Evolutionary conservation across 2,329 filamentous ascomycete species (phyloP), one percentile per base, ranked within the genome.

Genomic region (Neonectria ditissima): DNA sequence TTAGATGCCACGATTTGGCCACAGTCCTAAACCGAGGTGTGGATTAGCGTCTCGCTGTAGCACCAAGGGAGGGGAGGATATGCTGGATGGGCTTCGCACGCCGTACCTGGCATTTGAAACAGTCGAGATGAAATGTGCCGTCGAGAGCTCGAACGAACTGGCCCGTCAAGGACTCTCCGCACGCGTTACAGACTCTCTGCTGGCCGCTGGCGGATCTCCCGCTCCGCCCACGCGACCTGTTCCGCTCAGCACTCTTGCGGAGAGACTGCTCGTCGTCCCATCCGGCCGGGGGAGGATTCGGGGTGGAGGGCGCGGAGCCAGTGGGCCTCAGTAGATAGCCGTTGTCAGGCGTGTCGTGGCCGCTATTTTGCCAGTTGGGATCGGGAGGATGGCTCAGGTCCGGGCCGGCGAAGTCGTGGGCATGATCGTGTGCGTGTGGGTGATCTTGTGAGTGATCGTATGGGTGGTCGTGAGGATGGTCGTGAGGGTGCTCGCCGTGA

Each of bases 1-100:
- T 99, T 99, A 55, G 95, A 97, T 44, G 96, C 96, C 39, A 99
- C 96, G 65, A 98, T 97, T 79, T 97, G 92, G 70, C 92, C 93
- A 76, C 96, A 99, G 78, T 99, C 96, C 95, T 98, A 77, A 44
- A 69, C 53, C 50, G 44, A 39, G 60, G 48, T 51, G 18, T 34
- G 57, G 24, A 43, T 73, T 72, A 73, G 71, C 51, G 43, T 69
- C 50, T 56, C 24, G 28, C 18, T 26, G 39, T 24, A 48, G 24
- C 32, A 57, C 24, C 34, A 18, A 58, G 39, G 59, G 58, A n/a
- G 43, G 59, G 43, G 44, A 45, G 13, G 24, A 32, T 43, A 43
- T 34, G 54, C 26, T 32, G 18, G 37, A 50, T 43, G 55, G 30
- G 14, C 18, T 24, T 24, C 45, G 54, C 57, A 45, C 53, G 59